These are phyloP conservation scores for Tuber brumale DNA, from an alignment of 495 filamentous ascomycete species.

Conservation along the genomic window DNA sequence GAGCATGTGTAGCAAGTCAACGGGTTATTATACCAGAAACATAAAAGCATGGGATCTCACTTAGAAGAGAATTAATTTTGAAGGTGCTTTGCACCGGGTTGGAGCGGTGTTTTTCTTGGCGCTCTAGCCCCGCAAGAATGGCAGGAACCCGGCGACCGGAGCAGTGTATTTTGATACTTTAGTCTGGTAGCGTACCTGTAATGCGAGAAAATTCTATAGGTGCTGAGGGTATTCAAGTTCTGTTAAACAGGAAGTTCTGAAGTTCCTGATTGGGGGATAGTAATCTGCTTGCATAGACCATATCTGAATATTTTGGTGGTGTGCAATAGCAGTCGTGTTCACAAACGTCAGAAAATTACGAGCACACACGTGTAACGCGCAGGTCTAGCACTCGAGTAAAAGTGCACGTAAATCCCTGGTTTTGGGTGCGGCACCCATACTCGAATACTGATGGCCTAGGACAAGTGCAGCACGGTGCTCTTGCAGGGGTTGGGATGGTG, in stretches of 20 bases:
- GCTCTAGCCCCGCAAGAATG: neutral
- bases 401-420: no score
- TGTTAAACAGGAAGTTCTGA: neutral
- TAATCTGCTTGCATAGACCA: neutral
- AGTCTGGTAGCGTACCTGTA: neutral
- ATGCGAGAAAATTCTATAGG: neutral
- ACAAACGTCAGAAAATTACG: no score
- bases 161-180: neutral
- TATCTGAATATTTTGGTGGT: no score
- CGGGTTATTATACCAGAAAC: no score
- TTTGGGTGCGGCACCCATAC: no score
- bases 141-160: neutral
- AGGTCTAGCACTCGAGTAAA: neutral
- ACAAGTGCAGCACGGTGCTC: neutral
- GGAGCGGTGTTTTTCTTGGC: neutral
- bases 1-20: no score
- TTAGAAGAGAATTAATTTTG: neutral
- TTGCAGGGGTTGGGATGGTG: neutral
- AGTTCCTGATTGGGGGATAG: neutral
- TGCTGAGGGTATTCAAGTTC: neutral
- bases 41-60: neutral
- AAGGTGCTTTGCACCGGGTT: neutral
- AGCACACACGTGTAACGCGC: neutral
- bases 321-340: no score
- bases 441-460: no score